Percentiles rank a stretch among this genome's conserved stretches.
phyloP scores from a whole-genome alignment of 2,329 filamentous ascomycete species.

The Penicillium hordei region DNA sequence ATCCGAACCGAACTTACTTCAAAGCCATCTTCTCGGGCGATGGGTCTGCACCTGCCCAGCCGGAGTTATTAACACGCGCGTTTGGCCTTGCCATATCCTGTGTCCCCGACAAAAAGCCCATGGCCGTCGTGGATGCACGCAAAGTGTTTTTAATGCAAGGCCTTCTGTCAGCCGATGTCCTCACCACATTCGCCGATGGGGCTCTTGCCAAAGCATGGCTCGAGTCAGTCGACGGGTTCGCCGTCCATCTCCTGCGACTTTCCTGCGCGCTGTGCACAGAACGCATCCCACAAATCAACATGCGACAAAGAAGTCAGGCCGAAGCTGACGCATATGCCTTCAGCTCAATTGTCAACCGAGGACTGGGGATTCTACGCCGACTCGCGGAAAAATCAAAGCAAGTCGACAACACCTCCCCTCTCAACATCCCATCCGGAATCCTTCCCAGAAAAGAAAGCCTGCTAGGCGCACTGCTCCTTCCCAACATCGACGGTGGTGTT shows the following conservation, averaged over 20 bases:
- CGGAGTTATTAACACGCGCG: conserved; percentile 79
- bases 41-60: conserved; percentile 60
- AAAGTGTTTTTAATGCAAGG: conserved; percentile 92
- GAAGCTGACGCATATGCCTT: conserved; percentile 46
- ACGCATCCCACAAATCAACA: conserved; percentile 49
- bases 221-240: conserved; percentile 78
- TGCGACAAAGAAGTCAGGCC: conserved; percentile 39
- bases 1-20: conserved; percentile 86
- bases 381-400: conserved; percentile 65
- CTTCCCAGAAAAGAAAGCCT: conserved; percentile 67
- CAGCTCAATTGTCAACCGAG: conserved; percentile 62
- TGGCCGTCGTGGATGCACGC: conserved; percentile 73
- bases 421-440: conserved; percentile 58
- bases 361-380: conserved; percentile 66
- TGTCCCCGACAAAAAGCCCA: conserved; percentile 68
- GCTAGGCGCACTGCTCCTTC: conserved; percentile 66
- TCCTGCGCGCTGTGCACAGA: conserved; percentile 69
- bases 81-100: conserved; percentile 86
- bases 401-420: conserved; percentile 53
- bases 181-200: conserved; percentile 73
- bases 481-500: conserved; percentile 62
- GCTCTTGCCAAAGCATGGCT: conserved; percentile 78
- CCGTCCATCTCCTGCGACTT: conserved; percentile 73
- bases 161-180: conserved; percentile 82
- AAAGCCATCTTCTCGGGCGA: conserved; percentile 78